A percentile compares a stretch with the other conserved stretches of the same genome.
Evolutionary conservation across 1,139 yeast genomes (phyloP).

Genomic region (Diutina rugosa): DNA sequence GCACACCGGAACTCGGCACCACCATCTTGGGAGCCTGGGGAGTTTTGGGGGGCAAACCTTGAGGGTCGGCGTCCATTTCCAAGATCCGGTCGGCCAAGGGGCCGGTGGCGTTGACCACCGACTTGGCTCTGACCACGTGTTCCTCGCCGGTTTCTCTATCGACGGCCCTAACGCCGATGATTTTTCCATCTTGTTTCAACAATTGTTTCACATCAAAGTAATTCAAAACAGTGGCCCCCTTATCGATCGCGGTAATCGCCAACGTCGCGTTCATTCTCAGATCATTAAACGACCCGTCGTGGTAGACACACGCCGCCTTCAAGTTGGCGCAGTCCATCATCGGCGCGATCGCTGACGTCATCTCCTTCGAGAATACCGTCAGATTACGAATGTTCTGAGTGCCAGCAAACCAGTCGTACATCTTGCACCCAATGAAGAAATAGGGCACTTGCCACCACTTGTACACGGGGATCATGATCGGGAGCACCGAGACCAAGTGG

Average conservation of each 20-base stretch:
- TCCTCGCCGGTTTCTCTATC: slow-evolving; percentile 65
- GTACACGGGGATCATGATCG: slow-evolving; percentile 92
- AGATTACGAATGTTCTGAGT: slow-evolving; percentile 72
- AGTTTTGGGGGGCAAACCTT: slow-evolving; percentile 48
- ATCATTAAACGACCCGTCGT: slow-evolving; percentile 92
- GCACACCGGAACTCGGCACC: slow-evolving; percentile 92
- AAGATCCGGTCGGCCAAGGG: slow-evolving; percentile 79
- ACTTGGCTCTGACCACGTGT: slow-evolving; percentile 49
- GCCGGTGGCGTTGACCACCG: slow-evolving; percentile 88
- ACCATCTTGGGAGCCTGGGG: slow-evolving; percentile 55
- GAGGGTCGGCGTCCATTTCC: slow-evolving; percentile 71
- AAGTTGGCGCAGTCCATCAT: slow-evolving; percentile 71
- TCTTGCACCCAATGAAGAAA: slow-evolving; percentile 82
- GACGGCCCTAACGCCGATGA: slow-evolving; percentile 63
- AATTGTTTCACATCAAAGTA: slow-evolving; percentile 74
- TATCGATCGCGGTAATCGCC: slow-evolving; percentile 73
- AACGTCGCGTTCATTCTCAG: slow-evolving; percentile 80
- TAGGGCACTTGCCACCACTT: slow-evolving; percentile 95
- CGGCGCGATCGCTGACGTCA: slow-evolving; percentile 71
- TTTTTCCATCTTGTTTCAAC: slow-evolving; percentile 44
- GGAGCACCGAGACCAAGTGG: slow-evolving; percentile 74
- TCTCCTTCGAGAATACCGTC: slow-evolving; percentile 55
- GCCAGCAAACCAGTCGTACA: slow-evolving; percentile 92
- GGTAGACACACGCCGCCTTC: slow-evolving; percentile 87
- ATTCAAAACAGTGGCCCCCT: slow-evolving; percentile 85